Evolutionary conservation across 1,284 basidiomycete species (phyloP), one percentile per base, ranked within the genome.

Genomic region (Rhodotorula mucilaginosa): DNA sequence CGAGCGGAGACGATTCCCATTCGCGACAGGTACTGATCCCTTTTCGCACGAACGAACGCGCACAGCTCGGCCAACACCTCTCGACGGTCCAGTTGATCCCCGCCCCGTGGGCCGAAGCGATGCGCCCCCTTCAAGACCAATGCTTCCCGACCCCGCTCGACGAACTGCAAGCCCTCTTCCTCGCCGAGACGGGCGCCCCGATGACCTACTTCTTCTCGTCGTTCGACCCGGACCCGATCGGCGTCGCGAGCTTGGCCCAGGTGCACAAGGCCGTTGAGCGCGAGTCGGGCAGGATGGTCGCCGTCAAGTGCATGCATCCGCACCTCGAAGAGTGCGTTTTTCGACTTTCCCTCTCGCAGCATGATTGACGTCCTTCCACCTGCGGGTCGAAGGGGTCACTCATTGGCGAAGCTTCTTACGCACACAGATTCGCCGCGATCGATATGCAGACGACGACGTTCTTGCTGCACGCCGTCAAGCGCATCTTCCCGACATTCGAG

Each of bases 301-400:
- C 97, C 18, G 89, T 99, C 70, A 99, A 99, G 87, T 81, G 99
- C 59, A 96, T 99, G 85, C 97, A 99, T 81, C 94, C 97, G 6
- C 91, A 92, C 80, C 85, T 99, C 5, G 88, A 90, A 61, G 65
- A 68, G 74, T 74, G 19, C 57, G 64, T 49, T 13, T 13, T 18
- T 26, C n/a, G 3, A 19, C 12, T n/a, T 49, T 19, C 15, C 58
- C 26, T 34, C 16, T 21, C 5, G 18, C 26, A 8, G 18, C 26
- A 8, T n/a, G 13, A 10, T 18, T 18, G 7, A 12, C 19, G 29
- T 48, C 8, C 26, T 8, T 31, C 19, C 29, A 19, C 54, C 29
- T 12, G 44, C 16, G 34, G 39, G 39, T 44, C 64, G 12, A 13
- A 4, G 21, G 26, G 23, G 26, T 31, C 23, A 49, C 60, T 21